These are phyloP conservation scores for Erythrophleum ivorense DNA, from an alignment of 331 rosid species.

Conservation along the genomic window DNA sequence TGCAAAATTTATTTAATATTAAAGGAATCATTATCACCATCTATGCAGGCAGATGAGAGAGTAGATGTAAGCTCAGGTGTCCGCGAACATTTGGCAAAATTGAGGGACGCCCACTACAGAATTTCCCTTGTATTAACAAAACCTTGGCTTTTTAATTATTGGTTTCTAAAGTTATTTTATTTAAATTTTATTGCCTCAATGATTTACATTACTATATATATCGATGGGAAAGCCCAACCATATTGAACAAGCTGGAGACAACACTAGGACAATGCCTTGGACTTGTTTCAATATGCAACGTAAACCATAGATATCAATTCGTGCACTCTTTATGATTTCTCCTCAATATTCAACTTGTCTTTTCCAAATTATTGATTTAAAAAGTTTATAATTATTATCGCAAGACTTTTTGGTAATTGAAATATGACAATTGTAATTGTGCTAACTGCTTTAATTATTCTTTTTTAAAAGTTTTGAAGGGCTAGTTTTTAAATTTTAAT, in stretches of 20 bases:
- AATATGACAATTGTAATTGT: background rate
- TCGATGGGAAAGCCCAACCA: background rate
- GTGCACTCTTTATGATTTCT: background rate
- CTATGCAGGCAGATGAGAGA: too few species aligned
- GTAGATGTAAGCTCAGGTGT: too few species aligned
- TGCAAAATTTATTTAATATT: too few species aligned
- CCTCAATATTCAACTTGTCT: background rate
- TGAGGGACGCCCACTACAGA: too few species aligned
- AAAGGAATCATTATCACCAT: too few species aligned
- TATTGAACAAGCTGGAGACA: conserved; percentile 2
- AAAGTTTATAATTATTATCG: background rate
- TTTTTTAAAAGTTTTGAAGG: too few species aligned
- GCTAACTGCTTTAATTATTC: too few species aligned
- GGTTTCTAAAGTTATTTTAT: background rate
- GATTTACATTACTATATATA: background rate
- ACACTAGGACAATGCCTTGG: background rate
- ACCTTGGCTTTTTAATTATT: background rate
- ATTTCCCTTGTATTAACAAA: too few species aligned
- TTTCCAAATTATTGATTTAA: background rate
- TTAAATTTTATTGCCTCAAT: background rate
- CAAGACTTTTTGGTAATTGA: background rate
- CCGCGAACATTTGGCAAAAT: too few species aligned
- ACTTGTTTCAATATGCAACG: background rate
- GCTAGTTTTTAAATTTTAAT: too few species aligned
- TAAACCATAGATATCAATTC: background rate